Base-by-base conservation (phyloP, 164 flowering plant genomes). In the Aristolochia contorta region DNA sequence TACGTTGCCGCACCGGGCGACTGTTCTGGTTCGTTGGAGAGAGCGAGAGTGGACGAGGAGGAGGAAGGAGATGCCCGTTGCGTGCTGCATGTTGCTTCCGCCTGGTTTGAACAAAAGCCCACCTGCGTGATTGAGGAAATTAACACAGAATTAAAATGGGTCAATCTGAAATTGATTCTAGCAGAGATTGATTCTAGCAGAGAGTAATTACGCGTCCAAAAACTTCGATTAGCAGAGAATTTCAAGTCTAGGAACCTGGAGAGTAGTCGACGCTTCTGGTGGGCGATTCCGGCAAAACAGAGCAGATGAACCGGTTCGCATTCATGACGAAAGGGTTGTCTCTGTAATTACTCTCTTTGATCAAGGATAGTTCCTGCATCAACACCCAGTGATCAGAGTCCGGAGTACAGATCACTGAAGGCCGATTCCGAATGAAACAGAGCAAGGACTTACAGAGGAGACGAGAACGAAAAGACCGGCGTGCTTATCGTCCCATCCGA, bases 401-500 rank as follows among this genome's bases (percentile, higher is more conserved):
- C 4, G 12, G 20, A 48, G 6, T 4, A 12, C n/a, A 48, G 16
- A n/a, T n/a, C n/a, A n/a, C n/a, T n/a, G n/a, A n/a, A n/a, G n/a
- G n/a, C n/a, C n/a, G n/a, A n/a, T n/a, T n/a, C n/a, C n/a, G n/a
- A n/a, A n/a, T n/a, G n/a, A n/a, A n/a, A n/a, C n/a, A n/a, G n/a
- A n/a, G n/a, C 19, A 0, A 18, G 22, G 53, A 49, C 58, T 56
- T 56, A 56, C 58, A 33, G 21, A 24, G 20, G 58, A 30, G 43
- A 56, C 14, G 45, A 56, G 58, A 30, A 56, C 45, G 19, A 2
- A 15, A 9, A 56, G 19, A 54, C 97, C 97, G 9, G 77, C 85
- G 67, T 76, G 79, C 69, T 91, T 91, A 77, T 84, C 84, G 63
- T 91, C 97, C 97, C 97, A 91, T 68, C 97, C 86, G 77, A 91